Percentiles rank a stretch among this genome's conserved stretches.
Conservation (phyloP, 1,139 yeast species). For the Suhomyces choctaworum region DNA sequence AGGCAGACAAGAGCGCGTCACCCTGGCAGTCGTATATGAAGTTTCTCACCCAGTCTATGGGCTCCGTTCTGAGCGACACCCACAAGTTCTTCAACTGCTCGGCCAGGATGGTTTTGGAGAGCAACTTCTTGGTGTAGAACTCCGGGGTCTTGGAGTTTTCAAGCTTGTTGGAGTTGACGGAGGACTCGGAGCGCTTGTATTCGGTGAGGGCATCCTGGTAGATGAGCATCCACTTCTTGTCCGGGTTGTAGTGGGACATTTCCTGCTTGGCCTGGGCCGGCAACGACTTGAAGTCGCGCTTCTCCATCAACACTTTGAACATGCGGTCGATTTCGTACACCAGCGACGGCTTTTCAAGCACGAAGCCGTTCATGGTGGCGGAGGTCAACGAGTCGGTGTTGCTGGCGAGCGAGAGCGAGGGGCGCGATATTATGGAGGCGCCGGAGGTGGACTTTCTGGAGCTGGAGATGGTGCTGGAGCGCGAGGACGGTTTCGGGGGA, state of each 20-base stretch:
- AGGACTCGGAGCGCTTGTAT: slow-evolving; percentile 55
- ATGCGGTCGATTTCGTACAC: slow-evolving; percentile 61
- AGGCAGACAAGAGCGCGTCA: slow-evolving; percentile 68
- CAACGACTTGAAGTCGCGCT: slow-evolving; percentile 77
- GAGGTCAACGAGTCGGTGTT: slow-evolving; percentile 23
- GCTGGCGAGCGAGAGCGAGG: slow-evolving; percentile 27
- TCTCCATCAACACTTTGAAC: slow-evolving; percentile 73
- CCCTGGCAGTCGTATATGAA: slow-evolving; percentile 83
- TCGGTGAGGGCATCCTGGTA: slow-evolving; percentile 85
- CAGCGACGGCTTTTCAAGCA: slow-evolving; percentile 56
- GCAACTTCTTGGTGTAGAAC: slow-evolving; percentile 71
- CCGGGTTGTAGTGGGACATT: slow-evolving; percentile 71
- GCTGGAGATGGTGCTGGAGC: slow-evolving; percentile 1
- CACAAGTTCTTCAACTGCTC: slow-evolving; percentile 80
- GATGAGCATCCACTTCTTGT: slow-evolving; percentile 89
- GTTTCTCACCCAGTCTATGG: slow-evolving; percentile 83
- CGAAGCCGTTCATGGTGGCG: slow-evolving; percentile 23
- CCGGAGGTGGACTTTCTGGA: slow-evolving; percentile 13
- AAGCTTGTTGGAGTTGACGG: slow-evolving; percentile 25
- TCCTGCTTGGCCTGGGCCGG: slow-evolving; percentile 79
- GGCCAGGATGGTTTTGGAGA: slow-evolving; percentile 67
- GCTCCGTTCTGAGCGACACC: slow-evolving; percentile 91
- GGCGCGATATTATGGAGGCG: slow-evolving; percentile 33
- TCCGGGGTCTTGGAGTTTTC: slow-evolving; percentile 61
- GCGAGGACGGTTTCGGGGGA: slow-evolving; percentile 1